Base-by-base conservation (phyloP, 139 green algal genomes). In the Chlorella vulgaris region DNA sequence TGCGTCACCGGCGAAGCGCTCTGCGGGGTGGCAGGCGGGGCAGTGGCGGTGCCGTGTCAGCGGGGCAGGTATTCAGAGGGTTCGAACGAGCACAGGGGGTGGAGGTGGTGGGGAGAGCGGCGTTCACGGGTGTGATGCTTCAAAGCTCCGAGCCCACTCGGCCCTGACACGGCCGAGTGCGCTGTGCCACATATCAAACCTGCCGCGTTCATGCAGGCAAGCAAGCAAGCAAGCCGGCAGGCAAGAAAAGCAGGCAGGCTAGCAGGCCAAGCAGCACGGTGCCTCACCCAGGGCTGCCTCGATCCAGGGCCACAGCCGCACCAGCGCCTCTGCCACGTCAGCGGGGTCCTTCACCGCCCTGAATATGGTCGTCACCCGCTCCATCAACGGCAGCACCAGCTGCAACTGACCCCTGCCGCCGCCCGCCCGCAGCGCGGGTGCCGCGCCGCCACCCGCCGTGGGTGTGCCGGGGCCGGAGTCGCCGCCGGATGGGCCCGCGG, bases 361-460 rank as follows among this genome's bases (percentile, higher is more conserved):
- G 69, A 95, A 92, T 60, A 95, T 81, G 61, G 85, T 89, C 33
- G 90, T 87, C 4, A 95, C 62, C 13, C 92, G 81, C 65, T 95
- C 92, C 50, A 93, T 69, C 36, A 94, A 78, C 22, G 90, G 85
- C 51, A 92, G 63, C 7, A 93, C 78, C 35, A 82, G 66, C 21
- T 28, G 5, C 42, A 87, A 42, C 43, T 63, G 66, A n/a, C 19
- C 55, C 3, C 39, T 10, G 15, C 47, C 47, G 47, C 50, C n/a
- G 39, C 35, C 53, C 2, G 29, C 26, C 7, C 24, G 28, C n/a
- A 39, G 67, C 35, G 24, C 26, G n/a, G 3, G 38, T 38, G 40
- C 42, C 19, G n/a, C 33, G 5, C 26, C 31, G 28, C 47, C 43
- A 47, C 61, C 47, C 0, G 76, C 76, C 6, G 76, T 74, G 76